Base-by-base conservation (phyloP, 2,329 filamentous ascomycete species). In the Penicillium sp. region DNA sequence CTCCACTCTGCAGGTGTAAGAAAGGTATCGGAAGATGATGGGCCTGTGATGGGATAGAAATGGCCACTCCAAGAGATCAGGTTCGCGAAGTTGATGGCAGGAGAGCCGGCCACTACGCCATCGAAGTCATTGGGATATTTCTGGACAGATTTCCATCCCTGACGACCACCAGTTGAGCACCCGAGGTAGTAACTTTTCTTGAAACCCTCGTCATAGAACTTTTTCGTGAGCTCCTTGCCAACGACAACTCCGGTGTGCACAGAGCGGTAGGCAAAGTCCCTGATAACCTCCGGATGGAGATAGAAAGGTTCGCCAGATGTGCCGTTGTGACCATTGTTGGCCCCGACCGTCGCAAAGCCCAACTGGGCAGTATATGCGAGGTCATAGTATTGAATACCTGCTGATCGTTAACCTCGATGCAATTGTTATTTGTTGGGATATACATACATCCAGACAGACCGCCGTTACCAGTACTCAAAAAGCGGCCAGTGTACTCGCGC, bases 251-350 rank as follows among this genome's bases (percentile, higher is more conserved):
- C 70, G 0, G 70, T 76, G 43, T 78, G 75, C 2, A 78, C 42
- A 43, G 75, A 72, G 16, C 75, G 70, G 51, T 75, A 79, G 9
- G 74, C 76, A 56, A 79, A 81, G 54, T 81, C 79, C 33, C 72
- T 68, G 1, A 81, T 59, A 8, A 79, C 69, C 16, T 77, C 76
- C 0, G 72, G 63, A 21, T 78, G 76, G 16, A 74, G 68, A 45
- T 76, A 74, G 56, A 81, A 81, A 0, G 76, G 68, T 23, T 64
- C 49, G n/a, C 78, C 79, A 3, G 70, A 73, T 3, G 72, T 70
- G 34, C 77, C 78, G 54, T 79, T 78, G 43, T 81, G 78, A 3
- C 78, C 78, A 21, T 77, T 79, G 51, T 81, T 80, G 1, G 78
- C 74, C 2, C 76, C 78, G 26, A 80, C 72, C 0, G 71, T 68